Evolutionary conservation across 352 stramenopile species (phyloP), one percentile per base, ranked within the genome.

Genomic region (Saprolegnia diclina): DNA sequence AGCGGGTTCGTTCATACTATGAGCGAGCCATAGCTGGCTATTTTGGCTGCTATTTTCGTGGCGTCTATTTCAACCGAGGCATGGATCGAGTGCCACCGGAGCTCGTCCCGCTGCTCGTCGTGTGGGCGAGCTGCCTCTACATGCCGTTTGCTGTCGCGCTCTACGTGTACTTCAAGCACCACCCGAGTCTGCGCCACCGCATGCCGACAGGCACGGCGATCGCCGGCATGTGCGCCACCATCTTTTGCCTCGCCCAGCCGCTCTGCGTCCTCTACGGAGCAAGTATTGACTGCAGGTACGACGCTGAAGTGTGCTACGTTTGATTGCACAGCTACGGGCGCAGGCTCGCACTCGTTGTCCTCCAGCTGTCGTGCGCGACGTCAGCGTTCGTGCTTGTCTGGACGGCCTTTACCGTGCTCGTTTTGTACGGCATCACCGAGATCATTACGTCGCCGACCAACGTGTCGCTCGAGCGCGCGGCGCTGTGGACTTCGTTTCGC

Each of bases 341-440:
- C 22, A 69, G 63, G 24, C 32, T 45, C 10, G 46, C 45, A 4
- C 48, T 69, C 18, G 29, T 69, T 18, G 38, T 69, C n/a, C 53
- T 69, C 5, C n/a, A 22, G 13, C 32, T 61, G 10, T 29, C 63
- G 13, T 29, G 48, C n/a, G 61, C 62, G 32, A 63, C 63, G 10
- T 52, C 63, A 11, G n/a, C 50, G 3, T 29, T 61, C 18, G 42
- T 45, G 16, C 42, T 69, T 4, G 63, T 69, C 14, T 69, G 63
- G 63, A 69, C 63, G 16, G 44, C 63, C n/a, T 62, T 69, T 48
- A 40, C 37, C 11, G 63, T 69, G 35, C 53, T 69, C 32, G 63
- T 69, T 37, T 37, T 69, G 38, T 69, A 69, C 35, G 22, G 44
- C 29, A 69, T 69, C 38, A 69, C 63, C 13, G 63, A 69, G 32